These are phyloP conservation scores for Lactarius akahatsu DNA, from an alignment of 768 basidiomycete species.

Conservation along the genomic window DNA sequence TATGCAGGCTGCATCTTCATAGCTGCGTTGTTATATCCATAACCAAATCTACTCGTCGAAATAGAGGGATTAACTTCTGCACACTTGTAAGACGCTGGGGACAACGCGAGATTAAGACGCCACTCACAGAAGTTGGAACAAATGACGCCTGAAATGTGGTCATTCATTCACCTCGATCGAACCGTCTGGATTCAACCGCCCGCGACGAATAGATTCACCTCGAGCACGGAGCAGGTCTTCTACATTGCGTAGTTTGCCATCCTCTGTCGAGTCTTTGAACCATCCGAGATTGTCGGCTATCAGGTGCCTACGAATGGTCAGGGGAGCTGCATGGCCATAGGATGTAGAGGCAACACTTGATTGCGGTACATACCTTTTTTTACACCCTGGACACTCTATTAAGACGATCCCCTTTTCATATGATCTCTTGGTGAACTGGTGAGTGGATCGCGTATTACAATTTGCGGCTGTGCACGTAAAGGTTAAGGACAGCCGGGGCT, in stretches of 20 bases:
- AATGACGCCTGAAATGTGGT: slow-evolving; percentile 7
- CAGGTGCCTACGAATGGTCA: slow-evolving; percentile 53
- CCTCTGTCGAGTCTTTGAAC: slow-evolving; percentile 81
- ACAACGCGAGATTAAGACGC: neutral
- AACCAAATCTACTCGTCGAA: neutral
- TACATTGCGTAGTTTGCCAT: slow-evolving; percentile 71
- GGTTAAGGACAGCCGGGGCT: slow-evolving; percentile 69
- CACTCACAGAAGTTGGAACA: neutral
- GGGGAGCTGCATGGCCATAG: neutral
- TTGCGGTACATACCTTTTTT: slow-evolving; percentile 62
- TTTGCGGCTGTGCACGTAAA: slow-evolving; percentile 82
- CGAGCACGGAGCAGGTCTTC: slow-evolving; percentile 78
- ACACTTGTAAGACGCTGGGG: neutral
- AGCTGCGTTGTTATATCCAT: neutral
- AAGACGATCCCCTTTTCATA: slow-evolving; percentile 90
- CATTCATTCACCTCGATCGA: slow-evolving; percentile 50
- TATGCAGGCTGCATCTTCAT: slow-evolving; percentile 26
- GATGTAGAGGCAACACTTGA: neutral
- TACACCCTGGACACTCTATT: slow-evolving; percentile 87
- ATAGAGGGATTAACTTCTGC: slow-evolving; percentile 3
- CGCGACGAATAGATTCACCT: slow-evolving; percentile 67
- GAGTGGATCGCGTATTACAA: slow-evolving; percentile 80
- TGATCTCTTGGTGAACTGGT: slow-evolving; percentile 80
- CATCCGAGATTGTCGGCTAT: slow-evolving; percentile 91
- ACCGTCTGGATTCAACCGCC: slow-evolving; percentile 45